Conservation (phyloP, 768 basidiomycete species). For the Lactarius hatsudake region DNA sequence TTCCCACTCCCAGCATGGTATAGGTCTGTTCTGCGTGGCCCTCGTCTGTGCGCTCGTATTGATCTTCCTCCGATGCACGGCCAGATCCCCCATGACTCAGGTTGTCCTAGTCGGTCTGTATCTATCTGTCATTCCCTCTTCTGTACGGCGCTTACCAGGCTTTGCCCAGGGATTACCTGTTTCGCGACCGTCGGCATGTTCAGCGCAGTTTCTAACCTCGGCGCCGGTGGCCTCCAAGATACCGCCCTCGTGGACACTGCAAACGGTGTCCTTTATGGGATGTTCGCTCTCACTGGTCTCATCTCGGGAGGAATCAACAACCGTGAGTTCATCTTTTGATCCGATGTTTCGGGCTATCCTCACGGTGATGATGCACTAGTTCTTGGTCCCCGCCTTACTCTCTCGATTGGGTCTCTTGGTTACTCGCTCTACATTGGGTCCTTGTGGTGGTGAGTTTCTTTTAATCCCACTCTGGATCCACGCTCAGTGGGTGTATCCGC, state of each 20-base stretch:
- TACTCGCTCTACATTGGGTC: conserved; percentile 51
- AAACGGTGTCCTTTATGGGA: conserved; percentile 43
- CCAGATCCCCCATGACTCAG: conserved; percentile 26
- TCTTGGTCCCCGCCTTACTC: conserved; percentile 49
- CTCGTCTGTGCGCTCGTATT: background rate
- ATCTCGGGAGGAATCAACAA: conserved; percentile 41
- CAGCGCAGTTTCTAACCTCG: conserved; percentile 39
- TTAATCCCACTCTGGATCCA: background rate
- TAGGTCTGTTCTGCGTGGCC: conserved; percentile 4
- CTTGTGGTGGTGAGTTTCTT: conserved; percentile 40
- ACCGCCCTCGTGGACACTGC: conserved; percentile 40
- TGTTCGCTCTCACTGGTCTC: conserved; percentile 43
- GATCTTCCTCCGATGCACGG: background rate
- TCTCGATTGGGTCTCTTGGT: conserved; percentile 50
- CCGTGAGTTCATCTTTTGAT: conserved; percentile 26
- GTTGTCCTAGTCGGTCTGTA: conserved; percentile 25
- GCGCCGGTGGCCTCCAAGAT: conserved; percentile 42
- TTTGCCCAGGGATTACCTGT: conserved; percentile 26
- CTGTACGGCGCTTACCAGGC: background rate
- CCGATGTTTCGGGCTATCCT: background rate
- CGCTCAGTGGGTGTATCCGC: background rate
- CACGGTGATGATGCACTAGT: conserved; percentile 30
- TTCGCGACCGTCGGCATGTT: conserved; percentile 42
- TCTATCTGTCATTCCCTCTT: background rate
- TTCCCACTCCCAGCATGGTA: conserved; percentile 24